Conservation (phyloP, 1,284 basidiomycete species). For the Ganoderma lingzhi region DNA sequence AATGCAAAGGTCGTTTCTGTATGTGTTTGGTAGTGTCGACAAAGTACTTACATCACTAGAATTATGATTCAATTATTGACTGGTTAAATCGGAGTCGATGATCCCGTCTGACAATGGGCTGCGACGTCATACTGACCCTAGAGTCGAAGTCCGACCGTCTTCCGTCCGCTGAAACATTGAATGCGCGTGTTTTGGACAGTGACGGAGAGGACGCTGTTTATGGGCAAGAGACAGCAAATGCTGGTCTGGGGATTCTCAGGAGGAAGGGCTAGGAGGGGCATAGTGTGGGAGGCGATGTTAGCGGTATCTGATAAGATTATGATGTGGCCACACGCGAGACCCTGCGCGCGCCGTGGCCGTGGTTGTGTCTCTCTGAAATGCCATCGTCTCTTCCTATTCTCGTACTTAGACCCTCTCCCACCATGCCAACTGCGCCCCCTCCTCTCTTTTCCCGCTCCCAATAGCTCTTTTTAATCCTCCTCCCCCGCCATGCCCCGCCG, state of each 20-base stretch:
- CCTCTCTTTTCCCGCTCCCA: conserved; percentile 8
- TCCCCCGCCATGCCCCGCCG: conserved; percentile 22
- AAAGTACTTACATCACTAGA: conserved; percentile 3
- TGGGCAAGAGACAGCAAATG: background rate
- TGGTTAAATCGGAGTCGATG: background rate
- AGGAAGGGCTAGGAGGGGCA: background rate
- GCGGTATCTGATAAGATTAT: conserved; percentile 33
- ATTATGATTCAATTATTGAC: background rate
- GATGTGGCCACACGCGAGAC: conserved; percentile 10
- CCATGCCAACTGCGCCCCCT: conserved; percentile 9
- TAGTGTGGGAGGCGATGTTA: background rate
- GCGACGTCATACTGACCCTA: no score
- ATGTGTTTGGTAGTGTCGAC: background rate
- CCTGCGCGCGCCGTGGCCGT: background rate
- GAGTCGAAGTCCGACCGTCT: background rate
- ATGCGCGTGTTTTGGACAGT: background rate
- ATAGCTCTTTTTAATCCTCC: conserved; percentile 2
- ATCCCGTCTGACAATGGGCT: background rate
- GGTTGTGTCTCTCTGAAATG: background rate
- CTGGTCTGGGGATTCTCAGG: background rate
- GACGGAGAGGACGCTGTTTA: background rate
- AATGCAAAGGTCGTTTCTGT: background rate
- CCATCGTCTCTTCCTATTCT: conserved; percentile 6
- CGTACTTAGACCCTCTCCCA: conserved; percentile 14
- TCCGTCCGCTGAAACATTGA: background rate